Evolutionary conservation across 2,329 filamentous ascomycete genomes (phyloP).

Genomic region (Colletotrichum destructivum): DNA sequence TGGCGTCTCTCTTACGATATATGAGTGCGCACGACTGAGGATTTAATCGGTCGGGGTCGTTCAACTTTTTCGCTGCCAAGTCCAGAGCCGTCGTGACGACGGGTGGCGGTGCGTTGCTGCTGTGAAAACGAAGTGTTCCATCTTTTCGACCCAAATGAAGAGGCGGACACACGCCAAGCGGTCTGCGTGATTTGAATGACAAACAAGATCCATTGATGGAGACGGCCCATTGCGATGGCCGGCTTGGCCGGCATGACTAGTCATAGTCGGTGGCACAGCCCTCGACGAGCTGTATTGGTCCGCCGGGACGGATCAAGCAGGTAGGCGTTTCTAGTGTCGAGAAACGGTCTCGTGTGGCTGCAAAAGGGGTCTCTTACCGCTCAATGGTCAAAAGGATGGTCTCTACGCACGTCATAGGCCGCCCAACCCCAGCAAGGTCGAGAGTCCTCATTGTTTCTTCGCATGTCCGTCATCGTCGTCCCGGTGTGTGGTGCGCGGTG

Average conservation of each 20-base stretch:
- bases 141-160: slow-evolving; percentile 13
- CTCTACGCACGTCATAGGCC: not conserved
- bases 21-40: not conserved
- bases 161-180: slow-evolving; percentile 17
- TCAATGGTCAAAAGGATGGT: slow-evolving; percentile 9
- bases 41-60: not conserved
- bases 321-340: not conserved
- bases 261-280: slow-evolving; percentile 29
- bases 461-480: not conserved
- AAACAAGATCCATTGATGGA: slow-evolving; percentile 39
- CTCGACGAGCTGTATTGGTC: slow-evolving; percentile 9
- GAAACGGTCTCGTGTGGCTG: slow-evolving; percentile 10
- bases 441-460: not conserved
- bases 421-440: not conserved
- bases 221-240: slow-evolving; percentile 15
- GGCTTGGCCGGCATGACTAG: slow-evolving; percentile 34
- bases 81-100: not conserved
- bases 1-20: not conserved
- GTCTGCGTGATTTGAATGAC: slow-evolving; percentile 25
- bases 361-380: not conserved
- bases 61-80: not conserved
- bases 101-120: not conserved
- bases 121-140: not conserved
- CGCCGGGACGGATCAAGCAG: slow-evolving; percentile 8
- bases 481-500: not conserved